These are phyloP conservation scores for Eremochloa ophiuroides DNA, from an alignment of 176 grass and related monocot genomes.

Conservation along the genomic window DNA sequence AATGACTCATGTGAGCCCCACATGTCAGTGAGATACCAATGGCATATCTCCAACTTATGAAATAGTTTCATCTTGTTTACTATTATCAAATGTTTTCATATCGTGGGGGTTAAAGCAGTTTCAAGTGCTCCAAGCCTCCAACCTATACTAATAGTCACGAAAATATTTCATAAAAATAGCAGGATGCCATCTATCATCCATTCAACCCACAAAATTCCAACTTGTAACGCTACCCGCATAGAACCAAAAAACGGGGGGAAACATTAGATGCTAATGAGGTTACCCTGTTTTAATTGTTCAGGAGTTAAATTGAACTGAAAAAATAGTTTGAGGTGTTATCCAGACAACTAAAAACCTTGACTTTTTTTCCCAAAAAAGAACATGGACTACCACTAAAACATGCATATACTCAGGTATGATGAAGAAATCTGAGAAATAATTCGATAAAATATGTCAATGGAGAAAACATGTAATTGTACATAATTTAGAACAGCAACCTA, in stretches of 20 bases:
- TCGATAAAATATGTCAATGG: background rate
- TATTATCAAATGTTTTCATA: background rate
- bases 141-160: background rate
- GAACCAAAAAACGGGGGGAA: background rate
- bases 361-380: background rate
- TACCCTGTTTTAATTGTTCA: background rate
- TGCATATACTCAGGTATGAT: background rate
- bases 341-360: background rate
- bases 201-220: background rate
- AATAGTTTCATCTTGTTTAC: background rate
- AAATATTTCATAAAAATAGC: background rate
- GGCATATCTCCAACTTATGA: background rate
- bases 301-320: background rate
- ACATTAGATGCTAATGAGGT: background rate
- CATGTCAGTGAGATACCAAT: no score
- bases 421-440: background rate
- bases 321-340: background rate
- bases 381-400: background rate
- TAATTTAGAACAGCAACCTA: conserved; percentile 33
- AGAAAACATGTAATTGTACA: background rate
- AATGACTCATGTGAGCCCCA: no score
- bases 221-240: background rate
- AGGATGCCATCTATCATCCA: background rate
- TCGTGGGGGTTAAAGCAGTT: background rate
- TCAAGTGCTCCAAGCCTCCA: background rate